Evolutionary conservation across 2,329 filamentous ascomycete genomes (phyloP).

Genomic region (Pseudophaeomoniella oleicola): DNA sequence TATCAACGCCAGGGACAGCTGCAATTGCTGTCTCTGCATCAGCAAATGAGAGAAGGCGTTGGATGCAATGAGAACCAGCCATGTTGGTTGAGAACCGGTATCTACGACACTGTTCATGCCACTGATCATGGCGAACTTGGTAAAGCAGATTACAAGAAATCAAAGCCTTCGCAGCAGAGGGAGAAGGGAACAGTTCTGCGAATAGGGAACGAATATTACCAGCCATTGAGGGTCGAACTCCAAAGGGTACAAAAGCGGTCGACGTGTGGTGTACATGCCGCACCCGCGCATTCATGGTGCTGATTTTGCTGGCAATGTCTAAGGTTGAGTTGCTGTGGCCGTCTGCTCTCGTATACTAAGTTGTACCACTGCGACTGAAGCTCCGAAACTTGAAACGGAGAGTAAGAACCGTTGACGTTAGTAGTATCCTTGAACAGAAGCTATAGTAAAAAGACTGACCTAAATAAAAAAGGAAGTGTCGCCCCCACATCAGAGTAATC

Average conservation of each 20-base stretch:
- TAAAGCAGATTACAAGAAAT: conserved; percentile 18
- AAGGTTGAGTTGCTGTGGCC: too few relatives aligned
- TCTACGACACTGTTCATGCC: conserved; percentile 19
- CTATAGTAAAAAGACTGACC: conserved; percentile 27
- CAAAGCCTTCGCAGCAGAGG: conserved; percentile 16
- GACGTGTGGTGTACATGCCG: too few relatives aligned
- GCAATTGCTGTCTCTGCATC: conserved; percentile 50
- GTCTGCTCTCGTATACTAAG: too few relatives aligned
- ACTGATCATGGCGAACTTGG: conserved; percentile 21
- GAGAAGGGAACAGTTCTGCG: conserved; percentile 9
- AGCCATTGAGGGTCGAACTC: too few relatives aligned
- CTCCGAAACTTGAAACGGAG: too few relatives aligned
- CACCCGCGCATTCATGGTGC: too few relatives aligned
- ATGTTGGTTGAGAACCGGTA: conserved; percentile 8
- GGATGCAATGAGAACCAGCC: conserved; percentile 33
- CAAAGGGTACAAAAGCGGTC: too few relatives aligned
- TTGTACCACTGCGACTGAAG: too few relatives aligned
- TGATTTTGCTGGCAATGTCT: too few relatives aligned
- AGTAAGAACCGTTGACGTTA: conserved; percentile 14
- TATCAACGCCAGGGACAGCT: conserved; percentile 41
- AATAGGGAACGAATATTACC: too few relatives aligned
- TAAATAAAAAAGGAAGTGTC: conserved; percentile 39
- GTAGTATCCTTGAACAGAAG: conserved; percentile 16
- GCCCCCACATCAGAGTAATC: conserved; percentile 75
- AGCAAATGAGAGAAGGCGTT: conserved; percentile 46